Evolutionary conservation across 2,329 filamentous ascomycete genomes (phyloP), one percentile per base, ranked within the genome.

Genomic region (Elsinoe batatas): DNA sequence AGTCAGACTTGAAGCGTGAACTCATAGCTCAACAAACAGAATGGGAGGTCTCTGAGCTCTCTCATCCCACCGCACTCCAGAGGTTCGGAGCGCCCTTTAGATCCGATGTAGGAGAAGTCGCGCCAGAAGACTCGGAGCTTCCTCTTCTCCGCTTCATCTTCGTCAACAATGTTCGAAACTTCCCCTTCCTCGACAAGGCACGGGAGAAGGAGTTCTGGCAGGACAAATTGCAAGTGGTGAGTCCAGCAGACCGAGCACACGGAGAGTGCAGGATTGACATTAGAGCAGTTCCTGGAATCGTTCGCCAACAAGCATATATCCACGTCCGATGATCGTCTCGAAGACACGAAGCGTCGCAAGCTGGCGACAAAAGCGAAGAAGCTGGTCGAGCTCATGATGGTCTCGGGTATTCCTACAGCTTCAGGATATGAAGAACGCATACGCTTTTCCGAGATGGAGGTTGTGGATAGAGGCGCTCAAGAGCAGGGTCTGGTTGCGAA

Each of bases 141-240:
- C 93, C 93, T 15, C 86, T 98, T 60, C 77, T 98, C 59, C 83
- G 93, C 61, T 97, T 93, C 74, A 95, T 98, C 66, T 98, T 98
- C 68, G 93, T 97, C 55, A 87, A 97, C 68, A 91, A 97, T 83
- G 83, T 98, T 58, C 89, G 93, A 66, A 94, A 97, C 65, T 98
- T 98, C 65, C 93, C 93, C 1, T 98, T 98, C 67, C 80, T 98
- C 61, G 90, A 98, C 72, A 89, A 95, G 76, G 93, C 93, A 18
- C 86, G 83, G 66, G 93, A 98, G 79, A 95, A 97, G 79, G 93
- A 98, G 72, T 98, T 98, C 67, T 98, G 93, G 93, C 93, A 98
- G 74, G 90, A 97, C 68, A 97, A 95, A 71, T 76, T 98, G 58
- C 93, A 98, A 76, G 82, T 91, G 67, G 88, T 95, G 73, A 63